These are phyloP conservation scores for Xylaria grammica DNA, from an alignment of 495 filamentous ascomycete species.

Conservation along the genomic window DNA sequence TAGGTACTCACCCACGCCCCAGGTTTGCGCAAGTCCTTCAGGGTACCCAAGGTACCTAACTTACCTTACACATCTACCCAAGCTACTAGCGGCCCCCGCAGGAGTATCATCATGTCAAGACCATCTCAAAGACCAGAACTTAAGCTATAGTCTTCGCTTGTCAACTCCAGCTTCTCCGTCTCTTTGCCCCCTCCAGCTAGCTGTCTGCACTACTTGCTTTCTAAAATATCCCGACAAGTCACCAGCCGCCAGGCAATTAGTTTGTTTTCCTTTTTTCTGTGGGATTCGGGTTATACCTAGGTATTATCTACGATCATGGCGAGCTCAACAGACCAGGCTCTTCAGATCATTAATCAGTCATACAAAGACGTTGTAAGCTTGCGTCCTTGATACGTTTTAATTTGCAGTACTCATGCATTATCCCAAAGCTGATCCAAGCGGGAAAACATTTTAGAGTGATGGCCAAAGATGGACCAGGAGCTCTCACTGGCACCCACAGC, in stretches of 20 bases:
- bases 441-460: slow-evolving; percentile 53
- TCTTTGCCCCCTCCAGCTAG: background rate
- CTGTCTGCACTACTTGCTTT: background rate
- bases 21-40: no score
- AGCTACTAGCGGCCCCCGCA: no score
- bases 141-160: no score
- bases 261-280: background rate
- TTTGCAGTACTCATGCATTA: slow-evolving; percentile 16
- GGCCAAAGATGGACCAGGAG: slow-evolving; percentile 45
- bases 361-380: slow-evolving; percentile 53
- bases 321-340: slow-evolving; percentile 36
- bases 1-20: background rate
- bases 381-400: background rate
- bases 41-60: no score
- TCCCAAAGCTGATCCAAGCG: slow-evolving; percentile 53
- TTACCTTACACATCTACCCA: no score
- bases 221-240: background rate
- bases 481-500: slow-evolving; percentile 31
- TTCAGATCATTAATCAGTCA: slow-evolving; percentile 50
- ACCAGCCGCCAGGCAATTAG: background rate
- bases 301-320: slow-evolving; percentile 38
- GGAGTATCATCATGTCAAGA: no score
- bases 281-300: background rate
- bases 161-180: no score
- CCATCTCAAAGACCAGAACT: no score